Percentiles rank a stretch among this genome's conserved stretches.
phyloP scores from a whole-genome alignment of 2,329 filamentous ascomycete genomes.

The Aulographum hederae region DNA sequence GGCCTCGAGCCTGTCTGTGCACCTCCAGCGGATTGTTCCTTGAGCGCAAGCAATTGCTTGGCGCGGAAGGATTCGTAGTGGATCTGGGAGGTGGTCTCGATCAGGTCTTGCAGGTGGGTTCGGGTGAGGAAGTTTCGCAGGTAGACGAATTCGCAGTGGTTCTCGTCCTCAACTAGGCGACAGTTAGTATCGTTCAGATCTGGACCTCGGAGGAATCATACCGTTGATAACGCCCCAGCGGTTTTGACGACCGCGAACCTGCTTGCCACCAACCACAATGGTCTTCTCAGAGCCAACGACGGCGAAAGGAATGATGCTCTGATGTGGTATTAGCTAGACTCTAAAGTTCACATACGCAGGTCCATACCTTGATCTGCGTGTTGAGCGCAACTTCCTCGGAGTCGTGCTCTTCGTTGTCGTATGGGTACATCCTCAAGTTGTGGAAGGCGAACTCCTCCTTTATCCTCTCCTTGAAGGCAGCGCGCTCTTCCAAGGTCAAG shows the following conservation, averaged over 20 bases:
- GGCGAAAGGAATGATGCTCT: constrained; percentile 91
- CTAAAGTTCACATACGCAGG: neutral
- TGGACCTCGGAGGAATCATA: constrained; percentile 6
- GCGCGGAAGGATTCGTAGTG: constrained; percentile 99
- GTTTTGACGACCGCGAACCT: constrained; percentile 95
- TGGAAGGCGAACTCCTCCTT: constrained; percentile 99
- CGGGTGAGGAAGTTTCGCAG: constrained; percentile 96
- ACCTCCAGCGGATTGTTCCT: constrained; percentile 87
- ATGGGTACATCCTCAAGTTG: constrained; percentile 99
- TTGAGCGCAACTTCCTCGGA: constrained; percentile 90
- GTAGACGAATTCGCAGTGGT: constrained; percentile 98
- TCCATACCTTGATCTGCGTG: constrained; percentile 78
- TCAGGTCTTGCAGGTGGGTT: constrained; percentile 94
- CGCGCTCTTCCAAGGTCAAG: constrained; percentile 85
- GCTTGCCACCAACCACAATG: constrained; percentile 92
- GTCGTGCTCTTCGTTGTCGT: constrained; percentile 97
- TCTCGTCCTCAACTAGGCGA: constrained; percentile 72
- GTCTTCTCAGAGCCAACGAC: constrained; percentile 97
- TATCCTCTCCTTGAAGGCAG: constrained; percentile 91
- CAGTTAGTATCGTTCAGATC: constrained; percentile 1
- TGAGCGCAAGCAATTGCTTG: constrained; percentile 93
- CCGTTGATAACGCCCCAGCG: constrained; percentile 95
- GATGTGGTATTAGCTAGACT: neutral
- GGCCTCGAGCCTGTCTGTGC: constrained; percentile 61
- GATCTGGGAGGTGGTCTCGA: constrained; percentile 98